These are phyloP conservation scores for Irpex rosettiformis DNA, from an alignment of 1,284 basidiomycete species.

Conservation along the genomic window DNA sequence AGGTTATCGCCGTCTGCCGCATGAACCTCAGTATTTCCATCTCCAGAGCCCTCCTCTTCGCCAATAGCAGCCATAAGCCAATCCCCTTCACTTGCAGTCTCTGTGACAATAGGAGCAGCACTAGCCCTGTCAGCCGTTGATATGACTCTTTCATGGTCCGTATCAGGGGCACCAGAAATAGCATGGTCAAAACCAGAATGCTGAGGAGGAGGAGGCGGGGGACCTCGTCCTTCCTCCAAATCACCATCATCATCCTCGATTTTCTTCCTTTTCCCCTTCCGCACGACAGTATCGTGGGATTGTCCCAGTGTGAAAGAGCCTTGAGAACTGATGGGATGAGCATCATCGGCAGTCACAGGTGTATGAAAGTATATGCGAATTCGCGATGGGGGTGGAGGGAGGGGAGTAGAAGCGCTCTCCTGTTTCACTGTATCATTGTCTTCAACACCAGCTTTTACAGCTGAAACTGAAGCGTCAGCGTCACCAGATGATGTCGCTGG, in stretches of 20 bases:
- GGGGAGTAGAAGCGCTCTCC: conserved; percentile 24
- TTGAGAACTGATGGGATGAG: conserved; percentile 63
- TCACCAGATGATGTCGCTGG: conserved; percentile 5
- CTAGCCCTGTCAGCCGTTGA: conserved; percentile 50
- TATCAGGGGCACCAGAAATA: conserved; percentile 28
- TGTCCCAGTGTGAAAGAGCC: conserved; percentile 36
- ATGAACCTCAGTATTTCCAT: conserved; percentile 38
- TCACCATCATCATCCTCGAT: conserved; percentile 73
- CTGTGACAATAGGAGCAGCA: conserved; percentile 64
- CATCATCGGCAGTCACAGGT: conserved; percentile 74
- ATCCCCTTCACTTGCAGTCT: conserved; percentile 70
- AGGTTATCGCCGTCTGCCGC: conserved; percentile 16
- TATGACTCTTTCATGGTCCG: conserved; percentile 37
- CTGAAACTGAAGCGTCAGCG: conserved; percentile 12
- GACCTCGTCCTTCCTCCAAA: conserved; percentile 62
- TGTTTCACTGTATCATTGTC: conserved; percentile 22
- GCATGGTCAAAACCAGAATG: conserved; percentile 33
- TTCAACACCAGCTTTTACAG: background rate
- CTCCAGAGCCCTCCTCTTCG: conserved; percentile 54
- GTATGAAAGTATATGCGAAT: conserved; percentile 87
- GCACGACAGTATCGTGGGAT: conserved; percentile 49
- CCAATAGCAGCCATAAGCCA: conserved; percentile 83
- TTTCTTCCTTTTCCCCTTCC: conserved; percentile 81
- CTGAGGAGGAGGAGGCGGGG: conserved; percentile 56
- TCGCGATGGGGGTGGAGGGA: conserved; percentile 62